Evolutionary conservation across 163 green algal genomes (phyloP).

Genomic region (Scenedesmus sp.): DNA sequence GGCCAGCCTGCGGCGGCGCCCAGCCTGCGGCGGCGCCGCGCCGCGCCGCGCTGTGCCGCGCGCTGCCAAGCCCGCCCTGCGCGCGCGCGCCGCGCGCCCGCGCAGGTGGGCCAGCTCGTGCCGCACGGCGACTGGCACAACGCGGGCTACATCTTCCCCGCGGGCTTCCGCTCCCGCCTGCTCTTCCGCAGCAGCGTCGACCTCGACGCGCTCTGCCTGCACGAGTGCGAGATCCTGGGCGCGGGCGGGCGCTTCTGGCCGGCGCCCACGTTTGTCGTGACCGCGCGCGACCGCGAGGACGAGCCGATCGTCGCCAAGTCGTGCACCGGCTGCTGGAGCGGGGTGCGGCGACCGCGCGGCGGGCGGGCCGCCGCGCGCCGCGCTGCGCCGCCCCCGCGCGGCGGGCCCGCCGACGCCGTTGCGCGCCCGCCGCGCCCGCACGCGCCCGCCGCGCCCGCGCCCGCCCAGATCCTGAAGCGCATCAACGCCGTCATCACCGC

Average conservation of each 20-base stretch:
- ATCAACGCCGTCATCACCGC: conserved; percentile 88
- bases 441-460: neutral
- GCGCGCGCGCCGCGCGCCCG: too few relatives aligned
- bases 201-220: conserved; percentile 76
- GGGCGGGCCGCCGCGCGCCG: too few relatives aligned
- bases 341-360: conserved; percentile 55
- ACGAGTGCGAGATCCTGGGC: conserved; percentile 86
- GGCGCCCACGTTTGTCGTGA: conserved; percentile 84
- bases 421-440: neutral
- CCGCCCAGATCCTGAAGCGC: conserved; percentile 76
- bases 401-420: too few relatives aligned
- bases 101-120: conserved; percentile 37
- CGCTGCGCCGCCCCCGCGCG: too few relatives aligned
- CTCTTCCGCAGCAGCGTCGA: conserved; percentile 74
- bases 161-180: conserved; percentile 81
- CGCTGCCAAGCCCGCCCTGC: too few relatives aligned
- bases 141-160: conserved; percentile 94
- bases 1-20: neutral
- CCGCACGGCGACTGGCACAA: conserved; percentile 40
- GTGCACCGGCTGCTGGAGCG: conserved; percentile 89
- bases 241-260: conserved; percentile 78
- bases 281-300: conserved; percentile 80
- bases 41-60: too few relatives aligned
- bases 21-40: too few relatives aligned
- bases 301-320: conserved; percentile 83